Conservation (phyloP, 345 rosid genomes). For the Gossypium sturtianum region DNA sequence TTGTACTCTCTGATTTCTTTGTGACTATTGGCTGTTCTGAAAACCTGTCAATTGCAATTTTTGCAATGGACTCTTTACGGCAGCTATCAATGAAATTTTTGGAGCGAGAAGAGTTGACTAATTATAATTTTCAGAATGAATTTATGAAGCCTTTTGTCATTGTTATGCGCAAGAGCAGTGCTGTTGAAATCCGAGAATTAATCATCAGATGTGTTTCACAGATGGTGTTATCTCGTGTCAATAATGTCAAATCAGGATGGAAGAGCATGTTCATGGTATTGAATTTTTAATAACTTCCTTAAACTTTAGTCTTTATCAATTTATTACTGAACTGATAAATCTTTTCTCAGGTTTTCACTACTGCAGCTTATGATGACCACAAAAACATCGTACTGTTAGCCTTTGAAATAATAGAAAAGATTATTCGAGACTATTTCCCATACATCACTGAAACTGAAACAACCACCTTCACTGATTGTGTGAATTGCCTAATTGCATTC, state of each 20-base stretch:
- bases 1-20: constrained; percentile 90
- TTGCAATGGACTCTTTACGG: constrained; percentile 97
- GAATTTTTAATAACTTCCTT: constrained; percentile 9
- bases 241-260: constrained; percentile 98
- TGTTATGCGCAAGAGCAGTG: constrained; percentile 97
- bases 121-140: constrained; percentile 97
- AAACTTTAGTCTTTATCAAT: not conserved
- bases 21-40: constrained; percentile 96
- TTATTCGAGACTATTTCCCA: constrained; percentile 91
- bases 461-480: constrained; percentile 98
- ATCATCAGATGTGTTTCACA: constrained; percentile 98
- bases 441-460: constrained; percentile 98
- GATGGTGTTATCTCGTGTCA: constrained; percentile 96
- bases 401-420: constrained; percentile 95
- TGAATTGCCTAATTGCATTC: constrained; percentile 92
- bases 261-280: constrained; percentile 99
- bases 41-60: constrained; percentile 93
- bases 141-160: constrained; percentile 99
- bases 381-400: constrained; percentile 90
- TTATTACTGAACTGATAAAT: constrained; percentile 2
- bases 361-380: constrained; percentile 99
- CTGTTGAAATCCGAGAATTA: constrained; percentile 95
- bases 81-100: constrained; percentile 94
- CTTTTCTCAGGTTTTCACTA: constrained; percentile 77
- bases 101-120: constrained; percentile 94